These are phyloP conservation scores for Phaeomoniella chlamydospora DNA, from an alignment of 2,329 filamentous ascomycete species.

Conservation along the genomic window DNA sequence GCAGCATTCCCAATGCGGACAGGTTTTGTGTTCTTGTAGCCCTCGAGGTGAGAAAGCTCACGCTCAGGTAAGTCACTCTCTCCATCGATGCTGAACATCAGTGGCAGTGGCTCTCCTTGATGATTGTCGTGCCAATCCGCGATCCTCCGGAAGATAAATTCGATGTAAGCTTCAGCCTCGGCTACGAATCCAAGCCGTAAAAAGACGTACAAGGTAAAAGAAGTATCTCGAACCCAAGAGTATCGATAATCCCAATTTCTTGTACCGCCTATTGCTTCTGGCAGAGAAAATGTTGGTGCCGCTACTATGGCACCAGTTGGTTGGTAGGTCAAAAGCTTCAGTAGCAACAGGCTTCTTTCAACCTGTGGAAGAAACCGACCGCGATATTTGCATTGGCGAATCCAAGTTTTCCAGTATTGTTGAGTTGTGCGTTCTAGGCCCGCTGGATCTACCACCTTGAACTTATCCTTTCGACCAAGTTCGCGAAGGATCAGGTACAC, in stretches of 20 bases:
- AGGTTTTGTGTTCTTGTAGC: slow-evolving; percentile 55
- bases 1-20: slow-evolving; percentile 68
- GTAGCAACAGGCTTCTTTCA: slow-evolving; percentile 53
- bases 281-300: slow-evolving; percentile 62
- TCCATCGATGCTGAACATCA: slow-evolving; percentile 70
- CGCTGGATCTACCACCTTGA: neutral
- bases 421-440: slow-evolving; percentile 50
- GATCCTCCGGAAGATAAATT: slow-evolving; percentile 61
- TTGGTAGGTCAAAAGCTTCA: slow-evolving; percentile 66
- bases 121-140: slow-evolving; percentile 44
- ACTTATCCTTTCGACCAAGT: neutral
- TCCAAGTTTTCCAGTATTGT: slow-evolving; percentile 60
- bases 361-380: slow-evolving; percentile 62
- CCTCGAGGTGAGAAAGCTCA: slow-evolving; percentile 55
- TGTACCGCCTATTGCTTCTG: slow-evolving; percentile 55
- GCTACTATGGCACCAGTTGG: slow-evolving; percentile 67
- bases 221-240: slow-evolving; percentile 64
- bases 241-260: slow-evolving; percentile 40
- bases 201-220: slow-evolving; percentile 63
- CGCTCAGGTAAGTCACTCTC: slow-evolving; percentile 59
- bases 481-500: neutral
- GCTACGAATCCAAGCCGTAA: slow-evolving; percentile 60
- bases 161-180: slow-evolving; percentile 66
- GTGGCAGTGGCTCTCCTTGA: slow-evolving; percentile 45
- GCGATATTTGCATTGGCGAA: slow-evolving; percentile 54